phyloP scores from a whole-genome alignment of 805 yeast species.

The Metschnikowia henanensis region DNA sequence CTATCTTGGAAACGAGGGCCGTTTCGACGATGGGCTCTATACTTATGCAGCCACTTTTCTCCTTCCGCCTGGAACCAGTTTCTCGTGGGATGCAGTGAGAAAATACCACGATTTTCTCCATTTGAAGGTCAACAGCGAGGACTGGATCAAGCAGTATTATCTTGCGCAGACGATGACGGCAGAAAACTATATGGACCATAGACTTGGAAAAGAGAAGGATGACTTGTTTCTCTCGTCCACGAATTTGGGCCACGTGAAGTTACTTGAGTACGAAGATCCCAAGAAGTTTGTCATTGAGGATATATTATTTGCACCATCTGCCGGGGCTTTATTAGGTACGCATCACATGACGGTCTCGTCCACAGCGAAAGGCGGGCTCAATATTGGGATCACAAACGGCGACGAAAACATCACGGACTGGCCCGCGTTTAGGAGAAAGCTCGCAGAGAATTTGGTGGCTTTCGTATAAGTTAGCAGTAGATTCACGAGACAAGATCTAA shows the following conservation, averaged over 20 bases:
- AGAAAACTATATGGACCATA: conserved; percentile 4
- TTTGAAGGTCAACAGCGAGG: conserved; percentile 7
- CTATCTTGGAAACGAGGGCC: conserved; percentile 5
- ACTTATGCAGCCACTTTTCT: conserved; percentile 6
- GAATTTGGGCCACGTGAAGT: conserved; percentile 8
- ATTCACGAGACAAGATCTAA: too few relatives aligned
- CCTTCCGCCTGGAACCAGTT: conserved; percentile 6
- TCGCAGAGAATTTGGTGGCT: conserved; percentile 3
- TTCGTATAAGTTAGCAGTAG: too few relatives aligned
- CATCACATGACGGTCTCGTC: conserved; percentile 14
- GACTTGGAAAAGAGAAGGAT: conserved; percentile 4
- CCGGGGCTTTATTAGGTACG: conserved; percentile 12
- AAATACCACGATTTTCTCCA: conserved; percentile 11
- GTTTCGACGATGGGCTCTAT: conserved; percentile 13
- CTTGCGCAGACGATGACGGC: conserved; percentile 11
- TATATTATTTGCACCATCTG: conserved; percentile 8
- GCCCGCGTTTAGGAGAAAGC: conserved; percentile 2
- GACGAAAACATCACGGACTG: conserved; percentile 9
- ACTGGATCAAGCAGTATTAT: conserved; percentile 10
- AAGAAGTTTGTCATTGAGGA: conserved; percentile 8
- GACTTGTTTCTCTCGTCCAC: conserved; percentile 10
- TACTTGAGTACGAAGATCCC: conserved; percentile 5
- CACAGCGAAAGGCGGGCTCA: conserved; percentile 9
- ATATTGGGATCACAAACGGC: conserved; percentile 7
- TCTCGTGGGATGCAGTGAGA: conserved; percentile 9